Evolutionary conservation across 1,139 yeast genomes (phyloP).

Genomic region (Blastobotrys apis): DNA sequence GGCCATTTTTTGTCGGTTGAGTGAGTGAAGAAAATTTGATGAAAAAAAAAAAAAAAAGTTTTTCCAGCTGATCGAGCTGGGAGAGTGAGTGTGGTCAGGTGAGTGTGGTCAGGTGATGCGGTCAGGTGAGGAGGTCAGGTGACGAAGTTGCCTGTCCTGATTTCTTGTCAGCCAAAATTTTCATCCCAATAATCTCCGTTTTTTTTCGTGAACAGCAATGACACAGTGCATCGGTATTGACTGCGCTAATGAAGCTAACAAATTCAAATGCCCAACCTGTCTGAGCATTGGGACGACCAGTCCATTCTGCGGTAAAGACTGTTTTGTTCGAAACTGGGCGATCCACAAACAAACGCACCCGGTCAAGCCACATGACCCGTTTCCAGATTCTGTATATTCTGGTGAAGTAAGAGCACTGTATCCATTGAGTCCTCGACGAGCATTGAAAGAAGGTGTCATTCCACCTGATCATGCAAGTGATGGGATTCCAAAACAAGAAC

Average conservation of each 20-base stretch:
- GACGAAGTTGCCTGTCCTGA: too few relatives aligned
- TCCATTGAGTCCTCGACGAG: slow-evolving; percentile 71
- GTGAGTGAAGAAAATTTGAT: slow-evolving; percentile 5
- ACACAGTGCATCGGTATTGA: slow-evolving; percentile 35
- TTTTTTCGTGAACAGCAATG: slow-evolving; percentile 11
- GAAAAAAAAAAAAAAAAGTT: not conserved
- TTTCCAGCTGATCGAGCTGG: not conserved
- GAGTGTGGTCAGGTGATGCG: not conserved
- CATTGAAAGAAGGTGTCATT: slow-evolving; percentile 65
- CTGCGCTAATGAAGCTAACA: slow-evolving; percentile 80
- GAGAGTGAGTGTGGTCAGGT: too few relatives aligned
- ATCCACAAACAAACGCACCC: slow-evolving; percentile 50
- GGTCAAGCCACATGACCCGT: slow-evolving; percentile 64
- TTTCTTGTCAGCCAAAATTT: too few relatives aligned
- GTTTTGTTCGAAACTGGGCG: slow-evolving; percentile 76
- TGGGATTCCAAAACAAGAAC: slow-evolving; percentile 79
- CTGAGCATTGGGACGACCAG: slow-evolving; percentile 60
- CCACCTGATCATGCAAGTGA: slow-evolving; percentile 80
- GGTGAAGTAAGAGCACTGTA: slow-evolving; percentile 76
- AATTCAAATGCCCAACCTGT: slow-evolving; percentile 88
- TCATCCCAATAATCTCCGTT: too few relatives aligned
- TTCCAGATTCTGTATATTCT: slow-evolving; percentile 68
- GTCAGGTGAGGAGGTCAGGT: too few relatives aligned
- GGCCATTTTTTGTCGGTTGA: slow-evolving; percentile 45
- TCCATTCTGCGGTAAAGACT: slow-evolving; percentile 76